Evolutionary conservation across 768 basidiomycete species (phyloP).

Genomic region (Pisolithus orientalis): DNA sequence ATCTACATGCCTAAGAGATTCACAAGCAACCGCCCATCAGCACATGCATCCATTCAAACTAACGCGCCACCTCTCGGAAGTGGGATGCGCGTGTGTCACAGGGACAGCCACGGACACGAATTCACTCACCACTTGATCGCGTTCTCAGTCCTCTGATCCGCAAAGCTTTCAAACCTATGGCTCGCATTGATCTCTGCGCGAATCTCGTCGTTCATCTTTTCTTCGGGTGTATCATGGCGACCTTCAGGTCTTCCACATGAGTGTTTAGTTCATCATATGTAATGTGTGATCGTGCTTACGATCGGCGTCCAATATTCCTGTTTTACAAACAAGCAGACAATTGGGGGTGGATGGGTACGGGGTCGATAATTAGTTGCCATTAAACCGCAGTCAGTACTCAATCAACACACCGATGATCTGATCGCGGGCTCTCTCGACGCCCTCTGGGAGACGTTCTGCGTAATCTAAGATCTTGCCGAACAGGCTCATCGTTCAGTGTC

Average conservation of each 20-base stretch:
- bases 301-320: constrained; percentile 30
- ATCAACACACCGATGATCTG: constrained; percentile 31
- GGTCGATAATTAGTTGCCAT: neutral
- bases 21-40: neutral
- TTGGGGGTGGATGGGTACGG: neutral
- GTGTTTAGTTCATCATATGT: neutral
- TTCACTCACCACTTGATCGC: constrained; percentile 69
- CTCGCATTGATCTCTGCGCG: constrained; percentile 66
- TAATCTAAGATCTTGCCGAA: constrained; percentile 31
- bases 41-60: neutral
- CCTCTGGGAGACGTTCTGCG: constrained; percentile 33
- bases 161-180: constrained; percentile 88
- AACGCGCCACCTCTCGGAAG: no score
- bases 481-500: constrained; percentile 31
- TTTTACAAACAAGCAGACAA: neutral
- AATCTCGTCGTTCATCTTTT: constrained; percentile 63
- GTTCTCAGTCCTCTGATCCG: constrained; percentile 61
- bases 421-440: constrained; percentile 29
- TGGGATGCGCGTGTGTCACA: no score
- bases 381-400: neutral
- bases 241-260: constrained; percentile 18
- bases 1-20: constrained; percentile 65
- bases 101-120: neutral
- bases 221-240: constrained; percentile 73
- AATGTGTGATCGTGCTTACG: constrained; percentile 17